These are phyloP conservation scores for Tuber borchii DNA, from an alignment of 495 filamentous ascomycete genomes.

Conservation along the genomic window DNA sequence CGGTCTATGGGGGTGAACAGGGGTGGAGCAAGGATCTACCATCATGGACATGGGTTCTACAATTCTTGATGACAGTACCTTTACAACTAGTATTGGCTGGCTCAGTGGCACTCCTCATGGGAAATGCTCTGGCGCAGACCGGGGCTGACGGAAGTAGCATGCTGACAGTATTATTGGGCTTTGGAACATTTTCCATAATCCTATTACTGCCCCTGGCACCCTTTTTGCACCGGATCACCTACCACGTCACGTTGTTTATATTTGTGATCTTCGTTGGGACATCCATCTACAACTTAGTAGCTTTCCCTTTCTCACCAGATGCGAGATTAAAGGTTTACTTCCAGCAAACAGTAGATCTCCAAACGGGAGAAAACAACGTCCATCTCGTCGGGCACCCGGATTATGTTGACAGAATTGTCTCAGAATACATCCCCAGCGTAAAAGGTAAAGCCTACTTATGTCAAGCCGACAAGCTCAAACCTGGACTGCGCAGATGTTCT, in stretches of 20 bases:
- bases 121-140: slow-evolving; percentile 67
- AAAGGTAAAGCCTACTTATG: slow-evolving; percentile 57
- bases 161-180: slow-evolving; percentile 60
- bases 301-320: slow-evolving; percentile 77
- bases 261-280: slow-evolving; percentile 68
- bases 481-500: slow-evolving; percentile 57
- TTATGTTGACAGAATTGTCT: slow-evolving; percentile 62
- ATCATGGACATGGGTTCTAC: slow-evolving; percentile 75
- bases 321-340: slow-evolving; percentile 83
- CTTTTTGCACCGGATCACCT: slow-evolving; percentile 78
- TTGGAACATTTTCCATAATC: slow-evolving; percentile 61
- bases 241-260: slow-evolving; percentile 71
- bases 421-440: slow-evolving; percentile 61
- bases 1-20: slow-evolving; percentile 73
- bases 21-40: slow-evolving; percentile 73
- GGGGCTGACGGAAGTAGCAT: slow-evolving; percentile 66
- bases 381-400: slow-evolving; percentile 64
- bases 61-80: slow-evolving; percentile 74
- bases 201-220: slow-evolving; percentile 72
- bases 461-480: slow-evolving; percentile 36
- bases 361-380: slow-evolving; percentile 60
- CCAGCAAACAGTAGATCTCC: slow-evolving; percentile 71
- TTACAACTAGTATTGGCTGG: slow-evolving; percentile 67
- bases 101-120: slow-evolving; percentile 67
- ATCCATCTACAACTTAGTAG: slow-evolving; percentile 75